Percentiles rank a stretch among this genome's conserved stretches.
Evolutionary conservation across 2,329 filamentous ascomycete genomes (phyloP).

Genomic region (Colletotrichum limetticola): DNA sequence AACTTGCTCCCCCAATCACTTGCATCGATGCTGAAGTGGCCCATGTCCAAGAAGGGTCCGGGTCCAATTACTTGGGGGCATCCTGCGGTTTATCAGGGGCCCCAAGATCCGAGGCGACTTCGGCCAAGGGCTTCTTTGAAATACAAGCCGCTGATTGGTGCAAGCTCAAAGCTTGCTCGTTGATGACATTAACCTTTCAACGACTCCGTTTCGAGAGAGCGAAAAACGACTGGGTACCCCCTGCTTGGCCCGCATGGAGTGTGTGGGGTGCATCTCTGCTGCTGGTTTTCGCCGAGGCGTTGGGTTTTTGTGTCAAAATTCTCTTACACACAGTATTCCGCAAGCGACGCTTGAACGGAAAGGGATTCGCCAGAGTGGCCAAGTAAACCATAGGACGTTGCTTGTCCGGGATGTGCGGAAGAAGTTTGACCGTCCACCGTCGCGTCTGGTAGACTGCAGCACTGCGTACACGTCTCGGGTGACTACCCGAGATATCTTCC

Average conservation of each 20-base stretch:
- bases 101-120: slow-evolving; percentile 33
- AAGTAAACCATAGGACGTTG: not conserved
- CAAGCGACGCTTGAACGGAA: slow-evolving; percentile 5
- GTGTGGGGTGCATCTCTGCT: slow-evolving; percentile 33
- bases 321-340: slow-evolving; percentile 33
- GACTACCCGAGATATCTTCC: not conserved
- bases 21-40: slow-evolving; percentile 27
- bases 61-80: slow-evolving; percentile 26
- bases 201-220: slow-evolving; percentile 34
- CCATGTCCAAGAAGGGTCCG: slow-evolving; percentile 31
- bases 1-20: slow-evolving; percentile 29
- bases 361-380: not conserved
- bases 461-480: not conserved
- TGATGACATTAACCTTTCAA: slow-evolving; percentile 36
- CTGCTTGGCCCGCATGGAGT: slow-evolving; percentile 30
- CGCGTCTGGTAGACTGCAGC: not conserved
- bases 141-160: slow-evolving; percentile 35
- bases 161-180: slow-evolving; percentile 33
- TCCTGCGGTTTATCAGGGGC: slow-evolving; percentile 29
- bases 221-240: slow-evolving; percentile 24
- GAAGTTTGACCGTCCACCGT: not conserved
- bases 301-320: slow-evolving; percentile 32
- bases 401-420: not conserved
- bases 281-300: slow-evolving; percentile 27
- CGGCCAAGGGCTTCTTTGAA: slow-evolving; percentile 37